Evolutionary conservation across 179 eudicot species (phyloP).

Genomic region (Spergularia azorica): DNA sequence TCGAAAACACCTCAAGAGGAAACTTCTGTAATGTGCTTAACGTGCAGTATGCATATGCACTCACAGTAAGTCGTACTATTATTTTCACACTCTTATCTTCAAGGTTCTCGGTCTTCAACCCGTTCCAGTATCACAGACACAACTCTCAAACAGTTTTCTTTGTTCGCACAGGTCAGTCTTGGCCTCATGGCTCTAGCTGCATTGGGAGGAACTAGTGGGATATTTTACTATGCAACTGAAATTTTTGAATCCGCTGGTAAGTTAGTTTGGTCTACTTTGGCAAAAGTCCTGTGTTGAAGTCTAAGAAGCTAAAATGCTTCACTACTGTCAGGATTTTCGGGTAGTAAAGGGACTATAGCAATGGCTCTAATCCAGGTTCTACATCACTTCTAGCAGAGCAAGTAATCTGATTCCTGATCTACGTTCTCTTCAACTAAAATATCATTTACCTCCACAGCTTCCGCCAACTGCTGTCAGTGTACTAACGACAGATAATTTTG

Average conservation of each 20-base stretch:
- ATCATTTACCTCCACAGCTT: slow-evolving; percentile 27
- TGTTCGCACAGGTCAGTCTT: slow-evolving; percentile 5
- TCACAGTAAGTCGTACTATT: slow-evolving; percentile 19
- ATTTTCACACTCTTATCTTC: too few relatives aligned
- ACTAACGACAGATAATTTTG: slow-evolving; percentile 35
- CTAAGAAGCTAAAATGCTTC: background rate
- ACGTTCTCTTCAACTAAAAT: background rate
- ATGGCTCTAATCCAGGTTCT: slow-evolving; percentile 41
- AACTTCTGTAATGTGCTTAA: slow-evolving; percentile 25
- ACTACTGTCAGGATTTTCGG: slow-evolving; percentile 21
- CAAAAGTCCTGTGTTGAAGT: background rate
- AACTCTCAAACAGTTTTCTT: background rate
- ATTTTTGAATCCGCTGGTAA: slow-evolving; percentile 40
- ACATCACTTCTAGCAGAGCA: background rate
- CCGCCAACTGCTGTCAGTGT: slow-evolving; percentile 30
- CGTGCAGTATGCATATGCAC: slow-evolving; percentile 32
- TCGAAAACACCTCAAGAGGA: slow-evolving; percentile 16
- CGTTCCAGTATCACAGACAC: background rate
- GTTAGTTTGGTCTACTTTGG: background rate
- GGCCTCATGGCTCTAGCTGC: slow-evolving; percentile 39
- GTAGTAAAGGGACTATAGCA: slow-evolving; percentile 27
- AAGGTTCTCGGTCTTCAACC: background rate
- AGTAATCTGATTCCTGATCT: background rate
- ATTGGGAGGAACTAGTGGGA: slow-evolving; percentile 34
- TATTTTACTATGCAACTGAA: slow-evolving; percentile 41